Conservation (phyloP, 2,329 filamentous ascomycete genomes). For the Fusarium musae region DNA sequence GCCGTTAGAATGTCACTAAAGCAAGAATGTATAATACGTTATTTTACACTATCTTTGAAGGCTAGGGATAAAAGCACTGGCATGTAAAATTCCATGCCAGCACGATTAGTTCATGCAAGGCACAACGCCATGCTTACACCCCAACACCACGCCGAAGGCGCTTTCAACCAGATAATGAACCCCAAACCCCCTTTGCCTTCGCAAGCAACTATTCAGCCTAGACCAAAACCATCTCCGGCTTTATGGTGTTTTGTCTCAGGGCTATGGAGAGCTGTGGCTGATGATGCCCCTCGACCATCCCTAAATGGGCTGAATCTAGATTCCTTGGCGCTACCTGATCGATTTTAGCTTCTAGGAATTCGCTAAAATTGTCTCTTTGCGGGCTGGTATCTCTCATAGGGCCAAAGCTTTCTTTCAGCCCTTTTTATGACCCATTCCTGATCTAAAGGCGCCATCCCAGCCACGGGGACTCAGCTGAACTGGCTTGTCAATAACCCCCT, state of each 20-base stretch:
- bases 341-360: neutral
- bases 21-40: too few relatives aligned
- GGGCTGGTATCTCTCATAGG: rapidly evolving
- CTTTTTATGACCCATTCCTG: too few relatives aligned
- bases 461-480: neutral
- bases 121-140: neutral
- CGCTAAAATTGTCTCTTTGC: neutral
- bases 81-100: neutral
- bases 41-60: too few relatives aligned
- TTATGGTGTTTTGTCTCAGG: neutral
- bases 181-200: rapidly evolving
- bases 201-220: neutral
- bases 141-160: neutral
- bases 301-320: neutral
- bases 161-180: rapidly evolving
- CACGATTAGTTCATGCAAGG: neutral
- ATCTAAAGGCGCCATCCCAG: neutral
- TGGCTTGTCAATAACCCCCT: neutral
- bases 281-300: rapidly evolving
- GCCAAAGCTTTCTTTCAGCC: neutral
- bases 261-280: neutral
- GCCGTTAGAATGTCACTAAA: too few relatives aligned
- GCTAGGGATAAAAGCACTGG: too few relatives aligned
- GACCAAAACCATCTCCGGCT: neutral
- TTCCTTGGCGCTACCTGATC: neutral